These are phyloP conservation scores for Erysimum cheiri DNA, from an alignment of 441 rosid species.

Conservation along the genomic window DNA sequence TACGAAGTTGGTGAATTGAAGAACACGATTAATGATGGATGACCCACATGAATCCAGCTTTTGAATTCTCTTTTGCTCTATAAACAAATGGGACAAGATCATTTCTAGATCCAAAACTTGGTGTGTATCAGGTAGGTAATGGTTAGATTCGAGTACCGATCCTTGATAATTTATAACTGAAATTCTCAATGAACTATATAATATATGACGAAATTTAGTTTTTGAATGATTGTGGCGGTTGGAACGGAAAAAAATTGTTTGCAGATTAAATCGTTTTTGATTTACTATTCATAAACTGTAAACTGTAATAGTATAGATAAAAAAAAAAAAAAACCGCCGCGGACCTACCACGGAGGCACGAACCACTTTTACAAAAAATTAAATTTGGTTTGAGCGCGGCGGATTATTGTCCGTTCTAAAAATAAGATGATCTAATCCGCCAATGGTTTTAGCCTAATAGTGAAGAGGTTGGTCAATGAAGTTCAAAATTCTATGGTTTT, in stretches of 20 bases:
- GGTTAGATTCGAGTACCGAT: conserved; percentile 23
- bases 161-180: neutral
- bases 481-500: neutral
- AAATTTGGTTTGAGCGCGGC: too few relatives aligned
- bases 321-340: too few relatives aligned
- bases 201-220: conserved; percentile 2
- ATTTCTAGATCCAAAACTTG: conserved; percentile 36
- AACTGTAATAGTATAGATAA: too few relatives aligned
- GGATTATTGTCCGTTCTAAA: too few relatives aligned
- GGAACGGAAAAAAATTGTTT: too few relatives aligned
- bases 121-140: conserved; percentile 28
- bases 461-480: conserved; percentile 1
- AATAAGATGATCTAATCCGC: too few relatives aligned
- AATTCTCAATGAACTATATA: neutral
- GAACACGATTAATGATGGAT: conserved; percentile 39
- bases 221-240: too few relatives aligned
- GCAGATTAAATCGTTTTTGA: too few relatives aligned
- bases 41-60: conserved; percentile 46
- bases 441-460: neutral
- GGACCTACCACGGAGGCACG: too few relatives aligned
- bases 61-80: conserved; percentile 20
- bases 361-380: too few relatives aligned
- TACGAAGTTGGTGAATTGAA: conserved; percentile 41
- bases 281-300: too few relatives aligned
- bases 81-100: conserved; percentile 27